Evolutionary conservation across 179 eudicot genomes (phyloP).

Genomic region (Vitellaria paradoxa): DNA sequence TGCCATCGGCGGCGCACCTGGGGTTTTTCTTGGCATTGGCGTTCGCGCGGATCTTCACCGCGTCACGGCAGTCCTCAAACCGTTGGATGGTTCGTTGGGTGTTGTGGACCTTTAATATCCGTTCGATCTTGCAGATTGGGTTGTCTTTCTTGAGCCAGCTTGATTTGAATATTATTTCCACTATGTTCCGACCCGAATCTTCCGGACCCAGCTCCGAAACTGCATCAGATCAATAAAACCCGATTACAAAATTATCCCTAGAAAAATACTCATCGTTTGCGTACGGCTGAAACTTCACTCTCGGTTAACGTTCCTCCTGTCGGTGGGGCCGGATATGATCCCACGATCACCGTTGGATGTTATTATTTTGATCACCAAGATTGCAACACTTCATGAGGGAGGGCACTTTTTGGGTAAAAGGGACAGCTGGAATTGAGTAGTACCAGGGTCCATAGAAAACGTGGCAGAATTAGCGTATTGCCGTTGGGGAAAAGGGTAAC

Average conservation of each 20-base stretch:
- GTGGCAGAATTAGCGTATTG: not conserved
- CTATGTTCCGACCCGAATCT: slow-evolving; percentile 94
- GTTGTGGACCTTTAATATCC: slow-evolving; percentile 92
- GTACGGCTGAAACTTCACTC: too few relatives aligned
- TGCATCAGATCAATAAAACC: slow-evolving; percentile 10
- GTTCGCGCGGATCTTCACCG: slow-evolving; percentile 58
- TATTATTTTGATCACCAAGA: too few relatives aligned
- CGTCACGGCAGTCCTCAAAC: slow-evolving; percentile 85
- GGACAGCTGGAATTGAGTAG: not conserved
- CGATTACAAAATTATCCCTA: not conserved
- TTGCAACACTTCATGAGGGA: too few relatives aligned
- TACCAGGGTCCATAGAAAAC: not conserved
- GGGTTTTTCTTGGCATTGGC: slow-evolving; percentile 51
- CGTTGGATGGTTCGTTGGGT: slow-evolving; percentile 83
- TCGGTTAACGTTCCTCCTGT: too few relatives aligned
- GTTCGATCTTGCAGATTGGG: slow-evolving; percentile 80
- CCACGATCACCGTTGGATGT: too few relatives aligned
- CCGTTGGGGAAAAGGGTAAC: too few relatives aligned
- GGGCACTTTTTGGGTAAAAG: not conserved
- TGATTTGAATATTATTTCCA: slow-evolving; percentile 95
- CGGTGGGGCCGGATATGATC: too few relatives aligned
- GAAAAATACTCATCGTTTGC: not conserved
- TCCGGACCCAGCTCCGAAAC: slow-evolving; percentile 90
- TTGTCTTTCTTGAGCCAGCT: slow-evolving; percentile 89
- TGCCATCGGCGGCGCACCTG: slow-evolving; percentile 95